Evolutionary conservation across 2,329 filamentous ascomycete species (phyloP).

Genomic region (Hypoxylon sp.): DNA sequence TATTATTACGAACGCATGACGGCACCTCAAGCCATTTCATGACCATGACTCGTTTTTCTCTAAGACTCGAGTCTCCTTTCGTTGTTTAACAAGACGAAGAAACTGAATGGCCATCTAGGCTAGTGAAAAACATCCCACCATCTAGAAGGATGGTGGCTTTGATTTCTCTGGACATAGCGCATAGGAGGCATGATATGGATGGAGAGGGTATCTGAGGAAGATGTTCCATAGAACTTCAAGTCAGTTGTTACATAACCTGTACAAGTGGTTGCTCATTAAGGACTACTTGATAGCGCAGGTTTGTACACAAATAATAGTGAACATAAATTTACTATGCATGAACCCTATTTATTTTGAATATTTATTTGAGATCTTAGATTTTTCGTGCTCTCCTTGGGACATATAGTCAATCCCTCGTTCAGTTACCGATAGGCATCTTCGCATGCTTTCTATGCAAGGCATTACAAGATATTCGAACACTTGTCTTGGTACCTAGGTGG

Average conservation of each 20-base stretch:
- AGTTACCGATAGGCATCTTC: not conserved
- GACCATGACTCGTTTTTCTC: conserved; percentile 43
- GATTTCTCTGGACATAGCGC: conserved; percentile 51
- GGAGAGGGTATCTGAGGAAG: conserved; percentile 41
- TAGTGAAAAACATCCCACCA: conserved; percentile 30
- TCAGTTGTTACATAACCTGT: conserved; percentile 41
- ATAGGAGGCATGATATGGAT: conserved; percentile 42
- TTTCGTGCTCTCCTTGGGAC: not conserved
- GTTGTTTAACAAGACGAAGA: conserved; percentile 42
- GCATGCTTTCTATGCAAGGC: not conserved
- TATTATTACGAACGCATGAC: conserved; percentile 47
- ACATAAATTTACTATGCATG: conserved; percentile 47
- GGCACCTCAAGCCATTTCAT: conserved; percentile 44
- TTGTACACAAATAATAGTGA: conserved; percentile 60
- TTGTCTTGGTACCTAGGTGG: not conserved
- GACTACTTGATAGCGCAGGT: conserved; percentile 34
- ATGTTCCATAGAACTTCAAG: conserved; percentile 40
- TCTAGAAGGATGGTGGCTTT: conserved; percentile 29
- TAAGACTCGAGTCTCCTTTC: conserved; percentile 37
- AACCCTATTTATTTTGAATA: not conserved
- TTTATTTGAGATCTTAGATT: not conserved
- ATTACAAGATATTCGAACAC: not conserved
- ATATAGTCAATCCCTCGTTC: not conserved
- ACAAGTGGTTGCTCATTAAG: conserved; percentile 32
- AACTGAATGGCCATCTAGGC: conserved; percentile 38